Evolutionary conservation across 1,284 basidiomycete genomes (phyloP), one percentile per base, ranked within the genome.

Genomic region (Rhodotorula mucilaginosa): DNA sequence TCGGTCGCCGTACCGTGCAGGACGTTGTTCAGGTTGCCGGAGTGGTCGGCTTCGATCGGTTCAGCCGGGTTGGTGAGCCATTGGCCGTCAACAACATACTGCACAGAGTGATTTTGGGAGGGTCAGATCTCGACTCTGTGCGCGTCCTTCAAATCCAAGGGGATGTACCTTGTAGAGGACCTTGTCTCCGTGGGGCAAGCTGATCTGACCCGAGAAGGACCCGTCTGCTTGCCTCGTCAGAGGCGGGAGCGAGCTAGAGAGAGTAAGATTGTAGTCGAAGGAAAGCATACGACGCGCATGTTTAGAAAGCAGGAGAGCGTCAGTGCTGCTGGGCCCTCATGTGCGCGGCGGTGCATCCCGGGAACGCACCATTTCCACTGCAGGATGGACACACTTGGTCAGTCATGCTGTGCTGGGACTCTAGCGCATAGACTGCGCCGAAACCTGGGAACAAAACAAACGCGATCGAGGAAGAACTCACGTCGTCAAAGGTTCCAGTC

Each of bases 21-120:
- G 65, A 75, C 67, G 69, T 79, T 79, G 71, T 79, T 79, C 52
- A 76, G 63, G 67, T 78, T 78, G 21, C 77, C 77, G 23, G 66
- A 69, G 10, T 51, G 47, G 61, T 79, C 78, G 19, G 71, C 67
- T 70, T 79, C 77, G 39, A 60, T 65, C 34, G 73, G 68, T 54
- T 79, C 78, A 47, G 65, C 64, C 15, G 69, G 67, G 68, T 76
- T 76, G 34, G 52, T 51, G 56, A 71, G 67, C 77, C 77, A 78
- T 8, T 65, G 60, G 7, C 76, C 77, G 62, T 78, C 77, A 31
- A 78, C 74, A 54, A 78, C 75, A 58, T 77, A 78, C 77, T 78
- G 58, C 6, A 18, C 0, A 19, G 13, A n/a, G 34, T 5, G 34
- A 34, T 5, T 34, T 1, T 10, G 26, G 15, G 12, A 64, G 21